These are phyloP conservation scores for Coemansia sp. DNA, from an alignment of 192 early-diverging fungal species.

Conservation along the genomic window DNA sequence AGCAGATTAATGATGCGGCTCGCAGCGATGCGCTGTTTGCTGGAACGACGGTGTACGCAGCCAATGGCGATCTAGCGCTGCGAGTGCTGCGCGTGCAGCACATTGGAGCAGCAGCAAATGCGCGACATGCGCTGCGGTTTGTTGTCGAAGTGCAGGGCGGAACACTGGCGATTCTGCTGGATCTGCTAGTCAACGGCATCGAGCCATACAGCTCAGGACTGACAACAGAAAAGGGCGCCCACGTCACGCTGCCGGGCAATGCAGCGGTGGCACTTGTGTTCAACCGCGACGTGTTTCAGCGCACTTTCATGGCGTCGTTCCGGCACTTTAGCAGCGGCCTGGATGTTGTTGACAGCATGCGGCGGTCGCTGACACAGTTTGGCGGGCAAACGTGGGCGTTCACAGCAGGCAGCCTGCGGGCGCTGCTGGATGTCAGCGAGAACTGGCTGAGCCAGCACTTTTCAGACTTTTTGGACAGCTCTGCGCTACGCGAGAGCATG, in stretches of 20 bases:
- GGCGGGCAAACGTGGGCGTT: conserved; percentile 36
- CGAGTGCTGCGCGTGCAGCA: conserved; percentile 51
- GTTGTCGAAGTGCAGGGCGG: conserved; percentile 66
- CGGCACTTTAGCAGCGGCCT: conserved; percentile 60
- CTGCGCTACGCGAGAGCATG: conserved; percentile 54
- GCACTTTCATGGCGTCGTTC: conserved; percentile 65
- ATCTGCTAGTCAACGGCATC: conserved; percentile 62
- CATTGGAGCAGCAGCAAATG: conserved; percentile 2
- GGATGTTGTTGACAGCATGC: conserved; percentile 45
- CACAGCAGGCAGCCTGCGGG: conserved; percentile 15
- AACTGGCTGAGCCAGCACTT: conserved; percentile 64
- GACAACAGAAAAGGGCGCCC: conserved; percentile 52
- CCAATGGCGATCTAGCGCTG: conserved; percentile 47
- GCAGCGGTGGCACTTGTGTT: conserved; percentile 34
- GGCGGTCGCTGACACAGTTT: conserved; percentile 13
- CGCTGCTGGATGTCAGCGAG: conserved; percentile 59
- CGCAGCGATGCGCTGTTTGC: conserved; percentile 39
- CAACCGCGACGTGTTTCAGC: conserved; percentile 55
- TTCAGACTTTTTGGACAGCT: conserved; percentile 65
- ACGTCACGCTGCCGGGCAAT: conserved; percentile 29
- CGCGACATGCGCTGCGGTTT: conserved; percentile 20
- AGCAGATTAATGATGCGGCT: conserved; percentile 35
- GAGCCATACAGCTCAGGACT: conserved; percentile 40
- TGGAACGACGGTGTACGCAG: conserved; percentile 42
- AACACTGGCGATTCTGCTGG: conserved; percentile 57